Percentiles rank a stretch among this genome's conserved stretches.
These are phyloP conservation scores for Hygrophoropsis aurantiaca DNA, from an alignment of 768 basidiomycete genomes.

Conservation along the genomic window DNA sequence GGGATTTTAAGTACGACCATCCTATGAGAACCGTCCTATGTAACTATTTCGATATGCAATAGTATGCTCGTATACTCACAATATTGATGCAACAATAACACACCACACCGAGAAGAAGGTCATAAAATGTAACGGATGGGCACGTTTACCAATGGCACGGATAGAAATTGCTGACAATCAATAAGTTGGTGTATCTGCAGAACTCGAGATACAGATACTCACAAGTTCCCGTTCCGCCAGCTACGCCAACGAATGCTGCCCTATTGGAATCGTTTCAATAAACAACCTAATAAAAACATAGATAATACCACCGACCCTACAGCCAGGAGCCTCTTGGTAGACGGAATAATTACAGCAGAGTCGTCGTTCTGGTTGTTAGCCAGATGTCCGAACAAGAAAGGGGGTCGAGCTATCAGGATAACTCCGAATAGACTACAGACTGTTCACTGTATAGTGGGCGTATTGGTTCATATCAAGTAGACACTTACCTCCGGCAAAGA, in stretches of 20 bases:
- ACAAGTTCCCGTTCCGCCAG: constrained; percentile 70
- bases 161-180: constrained; percentile 40
- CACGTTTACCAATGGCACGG: constrained; percentile 69
- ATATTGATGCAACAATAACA: constrained; percentile 21
- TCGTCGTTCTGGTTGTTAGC: not conserved
- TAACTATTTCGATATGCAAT: not conserved
- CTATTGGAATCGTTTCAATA: constrained; percentile 25
- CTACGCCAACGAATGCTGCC: constrained; percentile 60
- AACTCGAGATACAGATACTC: constrained; percentile 23
- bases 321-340: constrained; percentile 47
- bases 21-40: not conserved
- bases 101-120: constrained; percentile 61
- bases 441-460: too few species aligned
- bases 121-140: constrained; percentile 69
- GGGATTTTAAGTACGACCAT: not conserved
- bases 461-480: too few species aligned
- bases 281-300: not conserved
- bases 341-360: constrained; percentile 13
- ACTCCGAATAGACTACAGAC: constrained; percentile 71
- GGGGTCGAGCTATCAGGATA: constrained; percentile 74
- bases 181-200: not conserved
- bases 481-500: constrained; percentile 44
- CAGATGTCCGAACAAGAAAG: constrained; percentile 58
- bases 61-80: not conserved
- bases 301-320: constrained; percentile 44